These are phyloP conservation scores for Pleoardoris graminearum DNA, from an alignment of 2,329 filamentous ascomycete genomes.

Conservation along the genomic window DNA sequence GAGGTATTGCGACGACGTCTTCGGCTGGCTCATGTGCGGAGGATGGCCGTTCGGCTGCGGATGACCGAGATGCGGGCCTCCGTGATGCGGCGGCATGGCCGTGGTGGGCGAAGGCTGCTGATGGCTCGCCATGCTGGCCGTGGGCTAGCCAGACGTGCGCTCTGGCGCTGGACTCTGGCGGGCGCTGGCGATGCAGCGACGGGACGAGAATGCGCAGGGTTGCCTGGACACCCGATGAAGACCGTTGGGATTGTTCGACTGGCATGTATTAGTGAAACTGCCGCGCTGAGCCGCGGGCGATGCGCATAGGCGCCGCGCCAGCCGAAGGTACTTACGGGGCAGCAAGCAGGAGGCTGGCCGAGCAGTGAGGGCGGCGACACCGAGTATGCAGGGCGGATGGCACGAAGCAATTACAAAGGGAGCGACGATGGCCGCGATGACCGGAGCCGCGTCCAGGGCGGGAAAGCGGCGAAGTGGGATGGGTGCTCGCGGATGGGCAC, in stretches of 20 bases:
- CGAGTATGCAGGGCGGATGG: constrained; percentile 25
- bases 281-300: background rate
- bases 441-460: background rate
- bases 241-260: background rate
- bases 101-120: constrained; percentile 81
- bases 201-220: background rate
- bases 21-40: constrained; percentile 61
- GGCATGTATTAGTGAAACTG: background rate
- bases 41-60: constrained; percentile 59
- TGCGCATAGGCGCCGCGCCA: background rate
- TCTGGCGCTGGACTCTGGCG: background rate
- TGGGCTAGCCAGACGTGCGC: background rate
- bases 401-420: constrained; percentile 1
- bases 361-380: constrained; percentile 19
- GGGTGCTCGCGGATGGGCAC: background rate
- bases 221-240: background rate
- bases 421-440: background rate
- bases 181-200: background rate
- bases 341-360: constrained; percentile 1
- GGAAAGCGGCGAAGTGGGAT: background rate
- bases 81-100: constrained; percentile 68
- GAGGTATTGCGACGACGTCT: constrained; percentile 73
- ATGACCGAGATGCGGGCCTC: constrained; percentile 66
- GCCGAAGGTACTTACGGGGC: constrained; percentile 4
- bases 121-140: constrained; percentile 63